Percentiles rank a stretch among this genome's conserved stretches.
These are phyloP conservation scores for Thielaviopsis ethacetica DNA, from an alignment of 2,329 filamentous ascomycete species.

Conservation along the genomic window DNA sequence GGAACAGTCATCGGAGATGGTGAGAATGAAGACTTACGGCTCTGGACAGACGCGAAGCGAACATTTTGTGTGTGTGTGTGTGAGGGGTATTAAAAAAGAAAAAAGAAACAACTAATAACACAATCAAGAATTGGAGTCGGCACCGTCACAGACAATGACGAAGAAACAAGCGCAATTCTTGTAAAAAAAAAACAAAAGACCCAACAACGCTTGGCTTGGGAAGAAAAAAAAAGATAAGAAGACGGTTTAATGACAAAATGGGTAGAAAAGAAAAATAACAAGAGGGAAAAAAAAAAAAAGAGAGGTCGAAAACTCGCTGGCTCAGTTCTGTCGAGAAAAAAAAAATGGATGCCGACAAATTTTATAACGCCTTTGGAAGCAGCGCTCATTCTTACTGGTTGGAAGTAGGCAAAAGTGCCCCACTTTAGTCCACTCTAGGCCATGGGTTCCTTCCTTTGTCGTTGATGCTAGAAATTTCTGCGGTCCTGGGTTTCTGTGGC, in stretches of 20 bases:
- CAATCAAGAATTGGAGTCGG: constrained; percentile 18
- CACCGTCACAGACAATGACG: constrained; percentile 7
- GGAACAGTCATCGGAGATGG: not conserved
- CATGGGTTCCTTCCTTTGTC: constrained; percentile 1
- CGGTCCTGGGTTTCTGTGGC: not conserved
- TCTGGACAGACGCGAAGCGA: constrained; percentile 55
- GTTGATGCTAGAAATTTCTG: constrained; percentile 11
- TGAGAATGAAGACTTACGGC: constrained; percentile 42
- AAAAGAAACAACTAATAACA: constrained; percentile 20
- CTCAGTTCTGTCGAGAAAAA: not conserved
- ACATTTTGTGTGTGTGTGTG: constrained; percentile 42
- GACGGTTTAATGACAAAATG: constrained; percentile 16
- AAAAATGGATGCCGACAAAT: constrained; percentile 8
- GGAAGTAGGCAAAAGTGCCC: not conserved
- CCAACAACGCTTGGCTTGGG: constrained; percentile 6
- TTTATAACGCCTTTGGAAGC: constrained; percentile 5
- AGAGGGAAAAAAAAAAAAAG: constrained; percentile 8
- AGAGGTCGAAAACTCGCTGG: not conserved
- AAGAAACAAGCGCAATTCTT: constrained; percentile 5
- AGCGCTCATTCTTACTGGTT: constrained; percentile 8
- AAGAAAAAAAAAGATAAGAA: constrained; percentile 16
- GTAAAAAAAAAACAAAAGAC: not conserved
- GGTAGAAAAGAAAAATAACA: constrained; percentile 17
- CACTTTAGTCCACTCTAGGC: not conserved
- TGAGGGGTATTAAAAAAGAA: constrained; percentile 21